Base-by-base conservation (phyloP, 169 alveolate genomes). In the Cystoisospora suis region DNA sequence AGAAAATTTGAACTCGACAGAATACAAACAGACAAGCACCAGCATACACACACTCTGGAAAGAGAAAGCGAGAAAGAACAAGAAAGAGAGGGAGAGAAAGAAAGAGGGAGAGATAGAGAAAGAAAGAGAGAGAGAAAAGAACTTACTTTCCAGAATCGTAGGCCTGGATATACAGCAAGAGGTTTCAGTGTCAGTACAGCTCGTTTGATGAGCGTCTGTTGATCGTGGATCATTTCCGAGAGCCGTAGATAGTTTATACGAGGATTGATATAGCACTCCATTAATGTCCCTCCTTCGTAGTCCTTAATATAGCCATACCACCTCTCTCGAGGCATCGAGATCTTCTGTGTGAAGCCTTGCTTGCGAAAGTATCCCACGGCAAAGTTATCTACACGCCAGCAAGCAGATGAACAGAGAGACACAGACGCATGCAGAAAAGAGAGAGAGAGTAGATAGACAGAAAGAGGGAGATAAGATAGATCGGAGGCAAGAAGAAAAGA, bases 231-330 rank as follows among this genome's bases (percentile, higher is more conserved):
- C 95, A 97, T 95, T 65, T 97, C 97, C 6, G 99, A 96, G 53
- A 98, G 95, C 83, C 98, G 95, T 36, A 77, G 95, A 89, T 98
- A 98, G 93, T 98, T 98, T 59, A 98, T 97, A 61, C 95, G 96
- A 38, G 97, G 98, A 58, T 97, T 96, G 12, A 98, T 95, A 90
- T 97, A 96, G 94, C 99, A 98, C 65, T 98, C 99, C 99, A 98
- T 98, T 53, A 98, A 94, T 23, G 99, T 98, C 20, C 99, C 99
- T 6, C 99, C 99, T 88, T 98, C 99, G 95, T 98, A 98, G 92
- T 98, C 99, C 92, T 98, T 98, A 58, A 98, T 98, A 95, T 96
- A 98, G 40, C 99, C 99, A 90, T 96, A 97, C 99, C 99, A 98
- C 77, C 98, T 94, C 69, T 97, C 98, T 77, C 95, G 94, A 6